phyloP scores from a whole-genome alignment of 805 yeast genomes.

The Wickerhamiella hasegawae region DNA sequence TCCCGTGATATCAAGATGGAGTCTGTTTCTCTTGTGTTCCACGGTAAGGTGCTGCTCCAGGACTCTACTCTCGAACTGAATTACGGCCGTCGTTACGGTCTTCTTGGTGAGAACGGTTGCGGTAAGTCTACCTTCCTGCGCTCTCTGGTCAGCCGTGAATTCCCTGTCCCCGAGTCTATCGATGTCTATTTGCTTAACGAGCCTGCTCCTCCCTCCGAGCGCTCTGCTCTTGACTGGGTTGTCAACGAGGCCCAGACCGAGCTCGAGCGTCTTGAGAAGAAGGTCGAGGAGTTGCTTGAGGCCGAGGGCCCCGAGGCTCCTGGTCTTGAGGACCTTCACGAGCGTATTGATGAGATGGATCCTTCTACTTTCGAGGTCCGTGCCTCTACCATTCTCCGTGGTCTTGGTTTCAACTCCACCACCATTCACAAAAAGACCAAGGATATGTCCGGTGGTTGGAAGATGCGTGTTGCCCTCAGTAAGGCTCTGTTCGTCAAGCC shows the following conservation, averaged over 20 bases:
- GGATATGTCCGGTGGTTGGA: constrained; percentile 99
- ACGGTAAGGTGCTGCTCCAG: constrained; percentile 90
- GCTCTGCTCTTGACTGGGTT: constrained; percentile 86
- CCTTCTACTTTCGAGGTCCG: constrained; percentile 91
- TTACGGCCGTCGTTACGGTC: constrained; percentile 94
- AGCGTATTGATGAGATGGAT: constrained; percentile 90
- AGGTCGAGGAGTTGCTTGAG: constrained; percentile 76
- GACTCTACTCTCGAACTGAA: constrained; percentile 86
- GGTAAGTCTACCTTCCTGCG: constrained; percentile 93
- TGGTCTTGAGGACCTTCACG: constrained; percentile 73
- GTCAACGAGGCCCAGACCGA: constrained; percentile 92
- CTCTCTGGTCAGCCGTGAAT: constrained; percentile 90
- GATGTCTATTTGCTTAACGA: constrained; percentile 90
- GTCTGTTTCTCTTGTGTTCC: constrained; percentile 83
- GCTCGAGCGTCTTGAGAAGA: constrained; percentile 77
- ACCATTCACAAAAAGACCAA: constrained; percentile 89
- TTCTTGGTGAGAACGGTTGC: constrained; percentile 96
- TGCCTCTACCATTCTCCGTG: constrained; percentile 88
- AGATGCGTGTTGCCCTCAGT: constrained; percentile 97
- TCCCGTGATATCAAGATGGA: constrained; percentile 89
- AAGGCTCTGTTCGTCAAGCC: constrained; percentile 98
- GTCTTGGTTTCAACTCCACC: constrained; percentile 84
- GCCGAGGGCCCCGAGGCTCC: constrained; percentile 91
- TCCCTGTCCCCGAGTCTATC: constrained; percentile 80
- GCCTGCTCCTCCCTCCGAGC: constrained; percentile 92